Percentiles rank a stretch among this genome's conserved stretches.
phyloP scores from a whole-genome alignment of 768 basidiomycete species.

The Cystobasidium ongulense region DNA sequence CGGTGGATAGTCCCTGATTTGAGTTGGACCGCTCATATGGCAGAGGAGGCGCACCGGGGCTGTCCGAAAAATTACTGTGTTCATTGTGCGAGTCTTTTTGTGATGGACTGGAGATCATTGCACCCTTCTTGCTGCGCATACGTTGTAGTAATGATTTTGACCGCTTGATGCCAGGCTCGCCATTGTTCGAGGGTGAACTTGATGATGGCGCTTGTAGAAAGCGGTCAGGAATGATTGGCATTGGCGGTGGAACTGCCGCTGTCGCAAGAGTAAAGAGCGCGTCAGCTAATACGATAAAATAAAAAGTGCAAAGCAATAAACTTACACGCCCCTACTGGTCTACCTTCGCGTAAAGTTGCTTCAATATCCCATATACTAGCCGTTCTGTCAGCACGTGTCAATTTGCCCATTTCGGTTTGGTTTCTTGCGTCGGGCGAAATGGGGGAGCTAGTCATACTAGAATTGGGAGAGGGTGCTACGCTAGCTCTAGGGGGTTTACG shows the following conservation, averaged over 20 bases:
- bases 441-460: background rate
- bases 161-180: slow-evolving; percentile 1
- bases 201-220: background rate
- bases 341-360: slow-evolving; percentile 26
- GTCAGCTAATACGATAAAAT: background rate
- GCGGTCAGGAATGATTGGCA: slow-evolving; percentile 22
- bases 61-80: background rate
- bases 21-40: background rate
- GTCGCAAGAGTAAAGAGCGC: background rate
- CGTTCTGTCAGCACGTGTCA: slow-evolving; percentile 23
- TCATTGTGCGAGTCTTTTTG: background rate
- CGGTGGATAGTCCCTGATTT: background rate
- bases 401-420: background rate
- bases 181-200: background rate
- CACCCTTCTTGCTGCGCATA: slow-evolving; percentile 18
- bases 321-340: slow-evolving; percentile 24
- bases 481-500: slow-evolving; percentile 7
- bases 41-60: background rate
- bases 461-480: slow-evolving; percentile 6
- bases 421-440: background rate
- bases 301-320: background rate
- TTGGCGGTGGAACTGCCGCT: slow-evolving; percentile 6
- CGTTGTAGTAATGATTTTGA: slow-evolving; percentile 24
- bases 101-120: background rate
- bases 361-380: slow-evolving; percentile 31